phyloP scores from a whole-genome alignment of 805 yeast genomes.

The Ogataea salicorniae region DNA sequence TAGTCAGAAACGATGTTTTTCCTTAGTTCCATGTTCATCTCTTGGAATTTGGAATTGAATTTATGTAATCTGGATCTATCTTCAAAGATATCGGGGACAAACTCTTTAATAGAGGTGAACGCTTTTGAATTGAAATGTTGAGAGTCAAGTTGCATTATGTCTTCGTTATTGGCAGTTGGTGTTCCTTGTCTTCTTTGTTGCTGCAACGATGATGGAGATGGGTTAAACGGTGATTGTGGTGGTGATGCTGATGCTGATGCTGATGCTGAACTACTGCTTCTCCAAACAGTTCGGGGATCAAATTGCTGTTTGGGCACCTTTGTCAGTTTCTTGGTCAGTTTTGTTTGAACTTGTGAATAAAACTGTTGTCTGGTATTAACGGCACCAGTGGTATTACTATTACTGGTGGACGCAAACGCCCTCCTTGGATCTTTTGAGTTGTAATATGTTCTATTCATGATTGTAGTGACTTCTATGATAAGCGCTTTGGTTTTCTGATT shows the following conservation, averaged over 20 bases:
- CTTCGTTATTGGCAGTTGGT: not conserved
- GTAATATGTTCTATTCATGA: not conserved
- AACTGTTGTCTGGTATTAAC: not conserved
- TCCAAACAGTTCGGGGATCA: slow-evolving; percentile 3
- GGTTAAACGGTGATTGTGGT: not conserved
- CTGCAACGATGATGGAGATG: not conserved
- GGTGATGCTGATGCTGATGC: not conserved
- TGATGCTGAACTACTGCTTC: not conserved
- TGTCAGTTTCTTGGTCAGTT: not conserved
- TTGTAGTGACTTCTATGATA: not conserved
- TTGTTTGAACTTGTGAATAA: not conserved
- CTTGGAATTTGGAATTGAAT: not conserved
- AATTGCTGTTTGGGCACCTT: not conserved
- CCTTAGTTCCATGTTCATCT: not conserved
- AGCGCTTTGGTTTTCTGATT: not conserved
- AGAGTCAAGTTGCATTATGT: slow-evolving; percentile 1
- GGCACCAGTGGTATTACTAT: too few relatives aligned
- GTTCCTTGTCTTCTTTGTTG: slow-evolving; percentile 1
- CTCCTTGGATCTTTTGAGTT: not conserved
- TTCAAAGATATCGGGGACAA: slow-evolving; percentile 3
- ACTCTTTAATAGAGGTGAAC: slow-evolving; percentile 1
- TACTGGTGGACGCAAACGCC: not conserved
- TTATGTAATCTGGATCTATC: not conserved
- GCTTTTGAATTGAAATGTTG: not conserved
- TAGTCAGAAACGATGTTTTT: not conserved